These are phyloP conservation scores for Suhomyces bokatorum DNA, from an alignment of 1,139 yeast species.

Conservation along the genomic window DNA sequence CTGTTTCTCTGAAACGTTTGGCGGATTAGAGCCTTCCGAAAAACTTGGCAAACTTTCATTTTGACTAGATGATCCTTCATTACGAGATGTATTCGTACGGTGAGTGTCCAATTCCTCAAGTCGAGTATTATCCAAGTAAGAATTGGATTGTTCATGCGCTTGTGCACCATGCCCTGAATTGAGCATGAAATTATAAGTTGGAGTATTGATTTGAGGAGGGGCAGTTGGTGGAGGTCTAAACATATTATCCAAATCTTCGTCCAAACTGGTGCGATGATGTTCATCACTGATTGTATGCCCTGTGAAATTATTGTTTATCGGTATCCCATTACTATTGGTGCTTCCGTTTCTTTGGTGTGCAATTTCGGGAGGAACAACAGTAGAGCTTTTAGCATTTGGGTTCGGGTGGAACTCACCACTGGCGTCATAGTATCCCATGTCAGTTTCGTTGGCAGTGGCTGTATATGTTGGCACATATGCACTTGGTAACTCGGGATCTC, in stretches of 20 bases:
- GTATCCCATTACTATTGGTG: conserved; percentile 14
- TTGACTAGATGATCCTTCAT: conserved; percentile 13
- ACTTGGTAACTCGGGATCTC: conserved; percentile 38
- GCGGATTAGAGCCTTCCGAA: conserved; percentile 17
- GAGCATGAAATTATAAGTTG: conserved; percentile 12
- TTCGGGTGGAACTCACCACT: conserved; percentile 56
- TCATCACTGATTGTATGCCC: conserved; percentile 13
- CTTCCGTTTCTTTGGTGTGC: conserved; percentile 18
- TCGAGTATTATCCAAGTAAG: neutral
- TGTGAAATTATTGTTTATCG: conserved; percentile 10
- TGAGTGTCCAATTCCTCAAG: neutral
- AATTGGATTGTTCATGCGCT: neutral
- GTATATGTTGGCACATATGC: conserved; percentile 67
- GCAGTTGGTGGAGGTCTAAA: conserved; percentile 8
- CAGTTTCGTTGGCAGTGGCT: conserved; percentile 63
- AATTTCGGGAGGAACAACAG: conserved; percentile 14
- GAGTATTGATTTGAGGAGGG: conserved; percentile 4
- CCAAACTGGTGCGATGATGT: neutral
- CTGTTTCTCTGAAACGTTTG: conserved; percentile 13
- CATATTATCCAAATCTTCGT: conserved; percentile 6
- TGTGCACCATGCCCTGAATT: neutral
- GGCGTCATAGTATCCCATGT: conserved; percentile 78
- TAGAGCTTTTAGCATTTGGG: conserved; percentile 26
- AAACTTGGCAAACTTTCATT: conserved; percentile 18
- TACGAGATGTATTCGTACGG: neutral